phyloP scores from a whole-genome alignment of 306 rosid species.

The Urtica urens region DNA sequence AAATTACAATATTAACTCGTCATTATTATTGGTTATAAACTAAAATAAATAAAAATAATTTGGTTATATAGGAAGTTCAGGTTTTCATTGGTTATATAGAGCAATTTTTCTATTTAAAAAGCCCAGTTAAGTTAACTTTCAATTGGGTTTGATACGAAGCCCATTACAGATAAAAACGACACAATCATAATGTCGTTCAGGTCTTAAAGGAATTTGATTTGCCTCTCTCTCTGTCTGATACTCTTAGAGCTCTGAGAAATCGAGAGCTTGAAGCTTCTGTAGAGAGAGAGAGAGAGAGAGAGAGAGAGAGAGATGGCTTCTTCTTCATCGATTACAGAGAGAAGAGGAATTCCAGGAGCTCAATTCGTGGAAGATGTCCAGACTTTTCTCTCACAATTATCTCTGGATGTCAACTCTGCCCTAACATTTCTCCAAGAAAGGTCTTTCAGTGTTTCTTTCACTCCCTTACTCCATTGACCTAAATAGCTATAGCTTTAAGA shows the following conservation, averaged over 20 bases:
- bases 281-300: neutral
- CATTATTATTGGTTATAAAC: too few species aligned
- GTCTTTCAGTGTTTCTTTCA: conserved; percentile 12
- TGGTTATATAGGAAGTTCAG: too few species aligned
- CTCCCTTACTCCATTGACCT: neutral
- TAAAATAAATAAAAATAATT: too few species aligned
- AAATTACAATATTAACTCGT: too few species aligned
- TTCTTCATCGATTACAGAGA: conserved; percentile 37
- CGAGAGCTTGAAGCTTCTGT: neutral
- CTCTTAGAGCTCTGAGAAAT: neutral
- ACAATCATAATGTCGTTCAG: too few species aligned
- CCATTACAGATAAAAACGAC: too few species aligned
- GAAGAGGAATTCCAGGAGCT: conserved; percentile 94
- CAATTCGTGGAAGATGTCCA: conserved; percentile 88
- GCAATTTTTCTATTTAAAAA: too few species aligned
- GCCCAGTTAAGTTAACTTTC: too few species aligned
- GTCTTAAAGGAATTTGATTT: too few species aligned
- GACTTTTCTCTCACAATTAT: conserved; percentile 55
- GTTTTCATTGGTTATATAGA: too few species aligned
- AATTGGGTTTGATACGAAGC: too few species aligned
- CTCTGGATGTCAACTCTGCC: conserved; percentile 60
- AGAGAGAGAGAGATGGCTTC: conserved; percentile 31
- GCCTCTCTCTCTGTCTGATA: neutral
- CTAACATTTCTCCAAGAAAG: conserved; percentile 64
- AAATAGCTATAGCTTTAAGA: too few species aligned